phyloP scores from a whole-genome alignment of 192 early-diverging fungal genomes.

The Backusella liffmaniae region DNA sequence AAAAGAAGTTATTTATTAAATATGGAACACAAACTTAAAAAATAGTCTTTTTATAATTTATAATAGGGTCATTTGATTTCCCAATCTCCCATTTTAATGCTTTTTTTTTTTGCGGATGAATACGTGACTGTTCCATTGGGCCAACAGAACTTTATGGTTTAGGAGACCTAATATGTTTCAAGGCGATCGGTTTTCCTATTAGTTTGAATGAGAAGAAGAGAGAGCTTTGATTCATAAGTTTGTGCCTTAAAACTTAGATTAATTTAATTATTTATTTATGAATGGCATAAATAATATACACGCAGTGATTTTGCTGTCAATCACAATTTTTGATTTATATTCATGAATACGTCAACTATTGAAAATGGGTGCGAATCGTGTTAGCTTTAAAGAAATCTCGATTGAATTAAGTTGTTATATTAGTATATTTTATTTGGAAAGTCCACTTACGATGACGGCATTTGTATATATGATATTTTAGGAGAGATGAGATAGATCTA shows the following conservation, averaged over 20 bases:
- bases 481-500: background rate
- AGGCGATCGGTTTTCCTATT: background rate
- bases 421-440: background rate
- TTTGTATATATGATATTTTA: background rate
- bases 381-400: background rate
- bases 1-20: background rate
- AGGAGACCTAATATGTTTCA: background rate
- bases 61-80: background rate
- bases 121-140: background rate
- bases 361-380: background rate
- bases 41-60: conserved; percentile 7
- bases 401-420: background rate
- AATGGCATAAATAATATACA: background rate
- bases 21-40: background rate
- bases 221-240: background rate
- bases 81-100: background rate
- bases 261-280: background rate
- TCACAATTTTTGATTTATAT: background rate
- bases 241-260: background rate
- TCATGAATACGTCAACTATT: background rate
- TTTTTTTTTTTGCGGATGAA: background rate
- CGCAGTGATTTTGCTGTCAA: background rate
- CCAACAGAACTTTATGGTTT: background rate
- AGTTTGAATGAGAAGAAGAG: background rate
- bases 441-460: background rate